These are phyloP conservation scores for Alternaria gaisen DNA, from an alignment of 2,329 filamentous ascomycete genomes.

Conservation along the genomic window DNA sequence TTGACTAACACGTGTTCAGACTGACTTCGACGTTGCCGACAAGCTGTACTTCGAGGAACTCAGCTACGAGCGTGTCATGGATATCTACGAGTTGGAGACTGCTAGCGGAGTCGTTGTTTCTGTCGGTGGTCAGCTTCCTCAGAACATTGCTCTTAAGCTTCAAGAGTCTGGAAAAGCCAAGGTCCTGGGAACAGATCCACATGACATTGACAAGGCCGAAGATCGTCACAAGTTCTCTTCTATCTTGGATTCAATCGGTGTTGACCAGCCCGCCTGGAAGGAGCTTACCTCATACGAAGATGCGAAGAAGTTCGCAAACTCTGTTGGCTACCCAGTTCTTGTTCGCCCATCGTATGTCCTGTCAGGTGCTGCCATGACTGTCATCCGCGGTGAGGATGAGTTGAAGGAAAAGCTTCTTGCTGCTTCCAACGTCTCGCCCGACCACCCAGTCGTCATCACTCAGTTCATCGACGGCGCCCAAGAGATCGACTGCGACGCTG, in stretches of 20 bases:
- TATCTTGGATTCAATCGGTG: slow-evolving; percentile 94
- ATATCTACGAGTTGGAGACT: slow-evolving; percentile 93
- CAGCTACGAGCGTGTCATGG: slow-evolving; percentile 97
- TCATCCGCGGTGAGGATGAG: slow-evolving; percentile 86
- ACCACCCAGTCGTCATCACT: slow-evolving; percentile 97
- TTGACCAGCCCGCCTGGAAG: slow-evolving; percentile 98
- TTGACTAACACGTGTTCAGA: slow-evolving; percentile 51
- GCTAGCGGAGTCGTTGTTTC: slow-evolving; percentile 91
- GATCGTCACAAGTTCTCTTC: slow-evolving; percentile 98
- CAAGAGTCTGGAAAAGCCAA: slow-evolving; percentile 82
- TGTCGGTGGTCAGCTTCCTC: slow-evolving; percentile 93
- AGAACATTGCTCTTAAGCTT: slow-evolving; percentile 94
- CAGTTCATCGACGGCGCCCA: slow-evolving; percentile 97
- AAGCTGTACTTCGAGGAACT: slow-evolving; percentile 97
- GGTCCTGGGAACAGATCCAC: too few species aligned
- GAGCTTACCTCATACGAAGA: slow-evolving; percentile 90
- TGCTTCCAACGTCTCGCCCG: slow-evolving; percentile 88
- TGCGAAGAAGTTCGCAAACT: slow-evolving; percentile 84
- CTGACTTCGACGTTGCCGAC: slow-evolving; percentile 89
- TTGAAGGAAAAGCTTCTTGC: slow-evolving; percentile 95
- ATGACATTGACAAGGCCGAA: slow-evolving; percentile 95
- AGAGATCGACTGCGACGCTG: slow-evolving; percentile 96
- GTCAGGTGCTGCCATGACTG: slow-evolving; percentile 97
- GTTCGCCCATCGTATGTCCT: slow-evolving; percentile 96
- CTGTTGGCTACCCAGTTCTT: slow-evolving; percentile 91